A percentile compares a stretch with the other conserved stretches of the same genome.
phyloP scores from a whole-genome alignment of 2,329 filamentous ascomycete genomes.

The Lachnellula occidentalis region DNA sequence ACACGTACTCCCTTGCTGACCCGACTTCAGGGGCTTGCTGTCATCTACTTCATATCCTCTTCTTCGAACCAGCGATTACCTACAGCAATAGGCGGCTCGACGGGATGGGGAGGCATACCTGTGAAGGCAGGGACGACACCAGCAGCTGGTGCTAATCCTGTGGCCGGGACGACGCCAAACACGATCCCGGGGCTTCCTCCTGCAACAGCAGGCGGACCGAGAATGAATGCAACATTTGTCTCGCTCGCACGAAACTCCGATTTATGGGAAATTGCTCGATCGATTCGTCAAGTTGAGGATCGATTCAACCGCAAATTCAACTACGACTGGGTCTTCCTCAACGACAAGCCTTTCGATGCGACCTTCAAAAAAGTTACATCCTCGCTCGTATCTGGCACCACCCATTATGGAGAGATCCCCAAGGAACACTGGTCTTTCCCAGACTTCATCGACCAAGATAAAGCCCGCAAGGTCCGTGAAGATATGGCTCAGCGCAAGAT shows the following conservation, averaged over 20 bases:
- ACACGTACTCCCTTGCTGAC: neutral
- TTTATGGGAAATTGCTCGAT: slow-evolving; percentile 93
- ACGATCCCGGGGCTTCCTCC: slow-evolving; percentile 31
- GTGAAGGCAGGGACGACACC: slow-evolving; percentile 24
- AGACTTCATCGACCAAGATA: slow-evolving; percentile 90
- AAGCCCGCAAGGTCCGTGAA: slow-evolving; percentile 82
- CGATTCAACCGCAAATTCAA: slow-evolving; percentile 95
- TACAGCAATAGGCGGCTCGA: slow-evolving; percentile 22
- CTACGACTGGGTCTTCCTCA: slow-evolving; percentile 99
- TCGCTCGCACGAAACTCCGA: slow-evolving; percentile 90
- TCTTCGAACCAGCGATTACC: slow-evolving; percentile 43
- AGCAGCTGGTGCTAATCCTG: slow-evolving; percentile 10
- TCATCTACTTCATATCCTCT: slow-evolving; percentile 78
- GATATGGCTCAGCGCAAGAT: slow-evolving; percentile 94
- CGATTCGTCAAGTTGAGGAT: slow-evolving; percentile 94
- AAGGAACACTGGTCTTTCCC: slow-evolving; percentile 97
- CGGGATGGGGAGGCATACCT: slow-evolving; percentile 19
- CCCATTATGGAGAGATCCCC: slow-evolving; percentile 84
- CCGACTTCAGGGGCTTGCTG: slow-evolving; percentile 49
- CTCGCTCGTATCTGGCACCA: slow-evolving; percentile 85
- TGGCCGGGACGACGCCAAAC: slow-evolving; percentile 27
- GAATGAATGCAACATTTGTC: slow-evolving; percentile 96
- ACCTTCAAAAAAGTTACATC: slow-evolving; percentile 89
- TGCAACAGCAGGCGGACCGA: slow-evolving; percentile 56
- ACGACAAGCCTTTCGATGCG: slow-evolving; percentile 90